phyloP scores from a whole-genome alignment of 192 early-diverging fungal genomes.

The Linnemannia hyalina region DNA sequence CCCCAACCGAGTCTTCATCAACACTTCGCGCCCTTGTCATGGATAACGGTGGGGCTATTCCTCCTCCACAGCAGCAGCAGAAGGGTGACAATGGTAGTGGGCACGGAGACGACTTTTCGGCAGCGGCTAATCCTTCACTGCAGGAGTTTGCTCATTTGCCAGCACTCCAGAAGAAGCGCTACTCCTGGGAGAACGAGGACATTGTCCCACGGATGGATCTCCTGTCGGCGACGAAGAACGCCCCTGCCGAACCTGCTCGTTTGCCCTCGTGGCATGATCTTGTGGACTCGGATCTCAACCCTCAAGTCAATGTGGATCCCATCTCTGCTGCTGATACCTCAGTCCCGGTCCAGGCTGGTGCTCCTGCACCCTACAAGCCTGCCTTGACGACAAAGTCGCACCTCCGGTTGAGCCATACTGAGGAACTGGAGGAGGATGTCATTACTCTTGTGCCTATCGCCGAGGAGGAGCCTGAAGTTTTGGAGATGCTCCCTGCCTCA shows the following conservation, averaged over 20 bases:
- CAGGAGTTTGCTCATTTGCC: conserved; percentile 6
- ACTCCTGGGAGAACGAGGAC: conserved; percentile 47
- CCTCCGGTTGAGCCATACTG: conserved; percentile 5
- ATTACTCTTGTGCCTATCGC: background rate
- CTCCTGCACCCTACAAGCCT: background rate
- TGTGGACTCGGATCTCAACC: conserved; percentile 1
- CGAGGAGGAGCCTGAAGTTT: background rate
- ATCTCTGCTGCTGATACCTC: background rate
- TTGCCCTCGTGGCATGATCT: conserved; percentile 27
- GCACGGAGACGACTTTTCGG: background rate
- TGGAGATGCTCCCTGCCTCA: background rate
- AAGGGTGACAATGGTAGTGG: background rate
- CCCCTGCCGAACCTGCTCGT: background rate
- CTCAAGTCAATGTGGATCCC: background rate
- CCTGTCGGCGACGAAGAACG: background rate
- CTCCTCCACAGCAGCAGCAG: conserved; percentile 1
- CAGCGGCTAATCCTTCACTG: background rate
- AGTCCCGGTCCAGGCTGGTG: background rate
- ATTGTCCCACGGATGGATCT: conserved; percentile 39
- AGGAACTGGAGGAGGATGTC: background rate
- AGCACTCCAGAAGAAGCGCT: conserved; percentile 24
- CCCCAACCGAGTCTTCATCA: background rate
- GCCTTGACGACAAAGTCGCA: conserved; percentile 5
- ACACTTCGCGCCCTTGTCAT: background rate
- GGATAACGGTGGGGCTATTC: background rate